Evolutionary conservation across 768 basidiomycete species (phyloP), one percentile per base, ranked within the genome.

Genomic region (Pulveroboletus frians): DNA sequence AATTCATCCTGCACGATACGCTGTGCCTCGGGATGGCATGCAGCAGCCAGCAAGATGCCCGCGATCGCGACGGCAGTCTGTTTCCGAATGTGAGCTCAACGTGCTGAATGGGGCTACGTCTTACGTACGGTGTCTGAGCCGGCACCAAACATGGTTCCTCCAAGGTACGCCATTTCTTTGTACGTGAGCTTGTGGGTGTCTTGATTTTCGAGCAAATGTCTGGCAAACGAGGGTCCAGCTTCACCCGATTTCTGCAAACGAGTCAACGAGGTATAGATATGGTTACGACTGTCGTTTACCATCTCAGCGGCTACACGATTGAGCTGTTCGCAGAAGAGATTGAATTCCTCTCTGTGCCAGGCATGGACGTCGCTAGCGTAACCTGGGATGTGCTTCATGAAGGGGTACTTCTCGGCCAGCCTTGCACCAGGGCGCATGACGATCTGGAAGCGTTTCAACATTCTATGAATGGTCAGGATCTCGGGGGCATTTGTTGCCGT

Each of bases 131-230:
- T 84, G 54, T 83, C 83, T 0, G 79, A 76, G 13, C 83, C 83
- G 30, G 82, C 83, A 21, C 83, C 83, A 51, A 81, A 85, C 65
- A 85, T 77, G 34, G 75, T 73, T 0, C 83, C 83, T 0, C 78
- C 77, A 21, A 85, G 74, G 59, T 84, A 85, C 0, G 82, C 77
- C 23, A 76, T 74, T 57, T 85, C 82, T 46, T 77, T 69, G 46
- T 78, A 70, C 3, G 79, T 74, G 9, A 84, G 72, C 10, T 74
- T 76, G 40, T 80, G 75, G 39, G 78, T 74, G 2, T 59, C 49
- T 56, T 83, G 80, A 15, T 75, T 75, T 53, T 82, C 77, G 2
- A 84, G 66, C 26, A 84, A 73, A 51, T 81, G 79, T 59, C 73
- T 76, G 0, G 74, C 79, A 56, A 85, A 85, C 17, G 78, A 71